Percentiles rank a stretch among this genome's conserved stretches.
phyloP scores from a whole-genome alignment of 2,329 filamentous ascomycete species.

The Pseudomassariella vexata region DNA sequence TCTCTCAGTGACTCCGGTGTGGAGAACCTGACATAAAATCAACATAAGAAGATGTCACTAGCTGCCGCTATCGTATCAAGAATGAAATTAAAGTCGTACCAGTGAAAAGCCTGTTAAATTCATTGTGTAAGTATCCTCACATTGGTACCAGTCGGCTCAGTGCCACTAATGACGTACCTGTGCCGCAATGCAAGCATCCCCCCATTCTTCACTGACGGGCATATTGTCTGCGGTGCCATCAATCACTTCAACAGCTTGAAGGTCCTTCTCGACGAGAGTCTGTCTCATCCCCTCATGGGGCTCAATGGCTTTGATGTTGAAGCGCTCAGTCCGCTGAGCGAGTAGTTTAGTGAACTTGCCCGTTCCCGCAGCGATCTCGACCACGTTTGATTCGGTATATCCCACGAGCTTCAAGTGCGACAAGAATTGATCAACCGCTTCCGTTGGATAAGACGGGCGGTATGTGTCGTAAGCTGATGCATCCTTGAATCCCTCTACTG shows the following conservation, averaged over 20 bases:
- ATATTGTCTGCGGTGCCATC: constrained; percentile 55
- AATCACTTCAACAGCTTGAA: constrained; percentile 47
- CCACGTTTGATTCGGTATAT: constrained; percentile 38
- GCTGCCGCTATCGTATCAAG: no score
- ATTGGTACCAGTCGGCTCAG: background rate
- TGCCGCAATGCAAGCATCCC: constrained; percentile 60
- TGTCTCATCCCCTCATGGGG: constrained; percentile 62
- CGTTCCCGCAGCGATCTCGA: constrained; percentile 64
- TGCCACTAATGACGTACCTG: constrained; percentile 45
- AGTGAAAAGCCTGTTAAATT: constrained; percentile 46
- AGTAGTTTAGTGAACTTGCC: constrained; percentile 66
- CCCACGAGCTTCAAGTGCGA: constrained; percentile 44
- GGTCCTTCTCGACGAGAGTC: constrained; percentile 51
- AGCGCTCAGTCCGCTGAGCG: constrained; percentile 51
- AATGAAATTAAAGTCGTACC: no score
- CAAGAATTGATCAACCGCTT: constrained; percentile 55
- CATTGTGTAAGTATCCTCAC: constrained; percentile 8
- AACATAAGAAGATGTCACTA: background rate
- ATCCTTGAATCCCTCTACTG: constrained; percentile 61
- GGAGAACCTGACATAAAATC: constrained; percentile 53
- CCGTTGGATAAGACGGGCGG: constrained; percentile 59
- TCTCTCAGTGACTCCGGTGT: constrained; percentile 56
- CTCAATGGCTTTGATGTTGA: constrained; percentile 56
- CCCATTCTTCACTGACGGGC: constrained; percentile 49
- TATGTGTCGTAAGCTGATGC: constrained; percentile 61